Evolutionary conservation across 2,329 filamentous ascomycete genomes (phyloP), one percentile per base, ranked within the genome.

Genomic region (Drechmeria coniospora): DNA sequence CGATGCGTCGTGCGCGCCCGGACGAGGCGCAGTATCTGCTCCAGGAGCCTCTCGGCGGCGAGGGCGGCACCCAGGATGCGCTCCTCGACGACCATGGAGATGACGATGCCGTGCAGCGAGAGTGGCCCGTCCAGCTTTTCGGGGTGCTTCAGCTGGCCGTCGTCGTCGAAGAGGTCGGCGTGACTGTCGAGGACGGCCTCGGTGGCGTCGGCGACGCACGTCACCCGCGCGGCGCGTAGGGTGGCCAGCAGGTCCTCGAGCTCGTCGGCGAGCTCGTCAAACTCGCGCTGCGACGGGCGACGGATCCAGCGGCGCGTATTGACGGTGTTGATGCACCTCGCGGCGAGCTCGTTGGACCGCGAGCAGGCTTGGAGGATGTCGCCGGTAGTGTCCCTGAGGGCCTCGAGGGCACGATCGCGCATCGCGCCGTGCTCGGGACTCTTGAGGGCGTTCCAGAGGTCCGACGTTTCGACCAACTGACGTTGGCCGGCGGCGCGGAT

Each of bases 11-110:
- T 51, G 9, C 54, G 51, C 4, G 43, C 39, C 13, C 49, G 40
- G 6, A 57, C 48, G 2, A 61, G 44, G 0, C 45, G 37, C 1
- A 51, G 35, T 2, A 63, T 41, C 9, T 53, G 45, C 4, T 44
- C 41, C 0, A 65, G 37, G 0, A 64, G 34, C 1, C 34, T 32
- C 21, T 58, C 50, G 5, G 50, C 43, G 0, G 47, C 39, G 1
- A 16, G 25, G 0, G 38, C 38, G n/a, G 36, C 31, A 5, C 27
- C 42, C 11, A 39, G 34, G 5, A 63, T 45, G 10, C 55, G 49
- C 38, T 65, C 59, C 29, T 65, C 59, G 6, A 61, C 46, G 4
- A 63, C 55, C 55, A 66, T 61, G 10, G 52, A 50, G 4, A 61
- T 34, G 3, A 62, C 44, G n/a, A 65, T 46, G 1, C 53, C 57